phyloP scores from a whole-genome alignment of 805 yeast genomes.

The Teunomyces aglyptinius region DNA sequence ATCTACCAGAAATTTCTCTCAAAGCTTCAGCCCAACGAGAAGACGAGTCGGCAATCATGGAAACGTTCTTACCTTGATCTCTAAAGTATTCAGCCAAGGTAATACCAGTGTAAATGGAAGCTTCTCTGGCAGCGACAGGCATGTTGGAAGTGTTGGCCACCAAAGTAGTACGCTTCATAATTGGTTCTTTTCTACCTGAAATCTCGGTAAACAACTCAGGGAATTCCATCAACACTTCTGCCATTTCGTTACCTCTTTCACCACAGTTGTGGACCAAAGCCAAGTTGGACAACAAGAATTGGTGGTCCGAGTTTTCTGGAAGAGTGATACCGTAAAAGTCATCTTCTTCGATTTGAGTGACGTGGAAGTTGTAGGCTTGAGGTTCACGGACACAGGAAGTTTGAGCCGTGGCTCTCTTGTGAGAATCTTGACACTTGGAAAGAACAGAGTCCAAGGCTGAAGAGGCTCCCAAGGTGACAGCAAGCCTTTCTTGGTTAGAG shows the following conservation, averaged over 20 bases:
- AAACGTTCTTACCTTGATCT: conserved; percentile 98
- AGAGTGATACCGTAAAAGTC: conserved; percentile 21
- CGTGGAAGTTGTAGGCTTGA: no score
- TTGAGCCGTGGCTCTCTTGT: no score
- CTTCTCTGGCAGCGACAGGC: conserved; percentile 99
- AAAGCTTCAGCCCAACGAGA: conserved; percentile 99
- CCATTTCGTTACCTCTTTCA: conserved; percentile 99
- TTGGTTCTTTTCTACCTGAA: conserved; percentile 93
- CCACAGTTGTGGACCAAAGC: conserved; percentile 47
- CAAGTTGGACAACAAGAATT: conserved; percentile 23
- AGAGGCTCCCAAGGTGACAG: no score
- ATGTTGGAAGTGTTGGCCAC: conserved; percentile 98
- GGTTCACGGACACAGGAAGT: no score
- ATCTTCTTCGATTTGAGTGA: no score
- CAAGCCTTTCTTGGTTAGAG: no score
- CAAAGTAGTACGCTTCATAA: conserved; percentile 97
- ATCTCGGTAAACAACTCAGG: conserved; percentile 94
- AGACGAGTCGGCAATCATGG: conserved; percentile 99
- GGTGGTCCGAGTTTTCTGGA: conserved; percentile 38
- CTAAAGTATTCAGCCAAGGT: conserved; percentile 98
- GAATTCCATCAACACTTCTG: conserved; percentile 99
- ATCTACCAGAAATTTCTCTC: conserved; percentile 99
- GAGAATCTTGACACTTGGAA: no score
- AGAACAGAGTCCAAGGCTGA: no score
- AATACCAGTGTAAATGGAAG: conserved; percentile 98